Evolutionary conservation across 768 basidiomycete species (phyloP), one percentile per base, ranked within the genome.

Genomic region (Amanita rubescens): DNA sequence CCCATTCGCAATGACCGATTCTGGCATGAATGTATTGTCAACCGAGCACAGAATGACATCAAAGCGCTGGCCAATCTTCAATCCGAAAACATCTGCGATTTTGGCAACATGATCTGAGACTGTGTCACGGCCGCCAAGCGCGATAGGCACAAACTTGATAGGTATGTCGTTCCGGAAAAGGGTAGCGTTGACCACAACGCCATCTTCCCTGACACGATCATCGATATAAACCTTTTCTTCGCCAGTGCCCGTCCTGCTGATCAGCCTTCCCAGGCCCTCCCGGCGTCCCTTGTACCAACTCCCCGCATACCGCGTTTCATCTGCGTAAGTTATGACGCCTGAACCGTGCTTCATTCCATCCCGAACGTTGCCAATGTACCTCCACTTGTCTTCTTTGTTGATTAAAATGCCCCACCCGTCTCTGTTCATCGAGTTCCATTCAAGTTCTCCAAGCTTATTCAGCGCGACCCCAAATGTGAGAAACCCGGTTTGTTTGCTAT

Each of bases 331-430:
- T 27, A 57, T 45, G 7, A 55, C 45, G 25, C 58, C 58, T n/a
- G 54, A 44, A 6, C 58, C 58, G 27, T 59, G 56, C 41, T 56
- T 56, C 24, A 50, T 25, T 22, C 58, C 58, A 32, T 53, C 35
- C 39, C 33, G 27, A 17, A 59, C 53, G 33, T 59, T 41, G 17
- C 58, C 56, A 46, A 59, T 50, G 33, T 59, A 59, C 25, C 57
- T 39, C 30, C 44, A 57, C 19, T 46, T 48, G 34, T 59, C 53
- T 35, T 25, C 24, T 38, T 59, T 47, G 35, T 42, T 59, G 14
- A 47, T 33, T 11, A 59, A 15, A 49, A 54, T 53, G 15, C 56
- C 58, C 58, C 58, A 59, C 15, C 58, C 58, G 25, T 59, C 56
- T 27, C 51, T 48, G 33, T 57, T 53, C 12, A 59, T 47, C 19